Percentiles rank a stretch among this genome's conserved stretches.
Evolutionary conservation across 2,329 filamentous ascomycete species (phyloP).

Genomic region (Onygenales sp.): DNA sequence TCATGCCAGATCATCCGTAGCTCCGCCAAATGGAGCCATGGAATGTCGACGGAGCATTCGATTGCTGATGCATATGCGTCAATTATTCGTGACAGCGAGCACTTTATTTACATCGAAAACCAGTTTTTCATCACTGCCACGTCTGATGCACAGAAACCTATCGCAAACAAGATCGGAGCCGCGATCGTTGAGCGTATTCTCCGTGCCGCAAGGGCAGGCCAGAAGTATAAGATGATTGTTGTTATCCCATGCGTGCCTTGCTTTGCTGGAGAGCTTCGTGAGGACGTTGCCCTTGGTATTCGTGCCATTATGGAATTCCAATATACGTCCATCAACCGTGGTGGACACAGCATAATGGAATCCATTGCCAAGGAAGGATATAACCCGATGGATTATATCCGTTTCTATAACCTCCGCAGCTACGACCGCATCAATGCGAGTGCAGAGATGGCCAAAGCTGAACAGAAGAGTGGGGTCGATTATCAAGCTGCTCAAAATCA

Average conservation of each 20-base stretch:
- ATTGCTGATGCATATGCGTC: conserved; percentile 81
- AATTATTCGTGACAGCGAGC: conserved; percentile 66
- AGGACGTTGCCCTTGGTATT: conserved; percentile 75
- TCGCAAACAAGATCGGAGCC: conserved; percentile 78
- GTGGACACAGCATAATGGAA: conserved; percentile 81
- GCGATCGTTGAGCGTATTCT: conserved; percentile 89
- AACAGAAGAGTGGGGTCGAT: conserved; percentile 34
- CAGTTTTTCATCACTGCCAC: conserved; percentile 98
- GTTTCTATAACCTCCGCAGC: conserved; percentile 85
- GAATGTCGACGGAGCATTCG: conserved; percentile 58
- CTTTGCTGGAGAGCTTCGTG: conserved; percentile 82
- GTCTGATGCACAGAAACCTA: conserved; percentile 62
- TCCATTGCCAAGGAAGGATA: conserved; percentile 65
- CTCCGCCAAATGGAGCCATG: conserved; percentile 58
- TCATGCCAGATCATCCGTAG: conserved; percentile 77
- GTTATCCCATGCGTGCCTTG: conserved; percentile 86
- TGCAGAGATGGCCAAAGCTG: conserved; percentile 49
- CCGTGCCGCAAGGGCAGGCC: conserved; percentile 65
- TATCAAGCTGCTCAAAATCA: conserved; percentile 37
- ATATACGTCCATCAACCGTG: conserved; percentile 89
- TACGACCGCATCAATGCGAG: conserved; percentile 91
- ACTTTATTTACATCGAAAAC: conserved; percentile 96
- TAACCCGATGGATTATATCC: conserved; percentile 72
- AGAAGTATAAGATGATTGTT: conserved; percentile 86
- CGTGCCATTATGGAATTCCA: conserved; percentile 98